Evolutionary conservation across 139 green algal genomes (phyloP).

Genomic region (Astrephomene gubernaculifera): DNA sequence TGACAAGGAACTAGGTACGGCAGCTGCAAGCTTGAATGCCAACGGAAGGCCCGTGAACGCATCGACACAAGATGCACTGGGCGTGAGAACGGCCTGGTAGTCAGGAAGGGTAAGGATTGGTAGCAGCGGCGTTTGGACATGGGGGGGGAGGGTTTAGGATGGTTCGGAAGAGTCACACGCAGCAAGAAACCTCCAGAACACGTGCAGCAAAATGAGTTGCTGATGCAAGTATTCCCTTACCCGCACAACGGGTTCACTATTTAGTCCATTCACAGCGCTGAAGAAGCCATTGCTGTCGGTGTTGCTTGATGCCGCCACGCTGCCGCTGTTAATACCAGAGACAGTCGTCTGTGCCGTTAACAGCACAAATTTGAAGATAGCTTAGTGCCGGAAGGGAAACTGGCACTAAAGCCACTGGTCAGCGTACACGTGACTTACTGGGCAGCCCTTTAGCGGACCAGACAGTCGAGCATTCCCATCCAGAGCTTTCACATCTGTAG

Average conservation of each 20-base stretch:
- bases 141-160: too few relatives aligned
- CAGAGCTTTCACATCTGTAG: not conserved
- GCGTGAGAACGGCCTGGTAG: not conserved
- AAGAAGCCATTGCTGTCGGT: constrained; percentile 3
- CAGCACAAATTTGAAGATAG: too few relatives aligned
- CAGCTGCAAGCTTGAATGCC: not conserved
- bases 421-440: not conserved
- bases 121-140: not conserved
- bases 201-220: not conserved
- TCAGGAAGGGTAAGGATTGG: not conserved
- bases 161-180: not conserved
- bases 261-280: not conserved
- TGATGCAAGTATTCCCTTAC: not conserved
- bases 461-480: not conserved
- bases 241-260: not conserved
- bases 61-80: not conserved
- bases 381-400: not conserved
- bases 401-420: not conserved
- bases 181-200: not conserved
- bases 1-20: not conserved
- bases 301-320: not conserved
- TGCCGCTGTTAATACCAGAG: not conserved
- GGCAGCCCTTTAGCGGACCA: constrained; percentile 14
- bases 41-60: not conserved
- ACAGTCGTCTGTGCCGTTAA: not conserved